A percentile compares a stretch with the other conserved stretches of the same genome.
Conservation (phyloP, 2,329 filamentous ascomycete genomes). For the Calonectria hongkongensis region DNA sequence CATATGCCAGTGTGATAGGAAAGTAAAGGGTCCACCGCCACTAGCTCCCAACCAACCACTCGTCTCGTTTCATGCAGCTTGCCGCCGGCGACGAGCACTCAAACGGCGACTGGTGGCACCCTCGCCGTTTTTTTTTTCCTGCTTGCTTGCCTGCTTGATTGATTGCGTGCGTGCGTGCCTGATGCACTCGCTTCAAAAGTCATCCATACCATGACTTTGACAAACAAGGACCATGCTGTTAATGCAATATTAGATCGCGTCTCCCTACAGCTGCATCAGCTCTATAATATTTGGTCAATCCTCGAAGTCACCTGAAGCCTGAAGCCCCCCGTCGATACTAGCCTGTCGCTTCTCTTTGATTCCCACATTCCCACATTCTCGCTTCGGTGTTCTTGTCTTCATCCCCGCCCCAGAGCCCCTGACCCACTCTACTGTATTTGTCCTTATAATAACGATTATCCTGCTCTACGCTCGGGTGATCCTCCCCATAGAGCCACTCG, state of each 20-base stretch:
- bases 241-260: neutral
- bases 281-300: conserved; percentile 2
- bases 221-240: neutral
- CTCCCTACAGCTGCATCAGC: neutral
- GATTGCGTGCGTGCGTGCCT: neutral
- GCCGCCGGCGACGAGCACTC: conserved; percentile 24
- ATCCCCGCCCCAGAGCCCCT: conserved; percentile 13
- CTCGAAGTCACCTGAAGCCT: conserved; percentile 13
- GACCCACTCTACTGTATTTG: conserved; percentile 10
- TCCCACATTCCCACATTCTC: conserved; percentile 14
- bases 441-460: conserved; percentile 14
- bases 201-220: neutral
- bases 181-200: neutral
- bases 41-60: conserved; percentile 17
- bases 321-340: conserved; percentile 18
- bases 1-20: conserved; percentile 8
- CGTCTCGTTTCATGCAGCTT: conserved; percentile 21
- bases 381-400: conserved; percentile 21
- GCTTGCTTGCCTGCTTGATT: neutral
- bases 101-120: conserved; percentile 1
- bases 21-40: conserved; percentile 11
- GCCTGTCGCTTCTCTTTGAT: conserved; percentile 27
- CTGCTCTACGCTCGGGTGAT: neutral
- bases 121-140: neutral
- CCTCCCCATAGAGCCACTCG: conserved; percentile 2